Evolutionary conservation across 2,329 filamentous ascomycete genomes (phyloP).

Genomic region (Microcyclospora tardicrescens): DNA sequence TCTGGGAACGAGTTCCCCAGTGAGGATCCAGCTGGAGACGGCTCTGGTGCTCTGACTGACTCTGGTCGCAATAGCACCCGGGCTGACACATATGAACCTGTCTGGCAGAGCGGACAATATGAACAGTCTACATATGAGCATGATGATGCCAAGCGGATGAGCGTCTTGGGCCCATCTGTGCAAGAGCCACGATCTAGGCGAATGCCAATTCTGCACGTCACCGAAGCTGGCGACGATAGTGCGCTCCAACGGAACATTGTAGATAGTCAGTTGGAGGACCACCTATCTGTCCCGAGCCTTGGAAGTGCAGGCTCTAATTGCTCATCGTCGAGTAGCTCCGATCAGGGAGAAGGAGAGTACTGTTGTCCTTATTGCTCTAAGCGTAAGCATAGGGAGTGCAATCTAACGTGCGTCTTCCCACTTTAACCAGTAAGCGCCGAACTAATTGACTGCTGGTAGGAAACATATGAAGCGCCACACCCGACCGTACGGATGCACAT

Average conservation of each 20-base stretch:
- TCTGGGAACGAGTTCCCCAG: not conserved
- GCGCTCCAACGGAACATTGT: too few species aligned
- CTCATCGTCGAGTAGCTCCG: too few species aligned
- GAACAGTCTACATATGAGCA: too few species aligned
- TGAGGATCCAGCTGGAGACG: constrained; percentile 3
- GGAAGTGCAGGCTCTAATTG: too few species aligned
- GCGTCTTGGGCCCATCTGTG: too few species aligned
- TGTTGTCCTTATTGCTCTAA: constrained; percentile 10
- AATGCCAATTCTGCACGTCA: too few species aligned
- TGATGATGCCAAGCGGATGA: too few species aligned
- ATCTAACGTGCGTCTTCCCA: constrained; percentile 22
- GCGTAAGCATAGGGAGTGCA: constrained; percentile 23
- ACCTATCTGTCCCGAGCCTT: too few species aligned
- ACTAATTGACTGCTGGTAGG: constrained; percentile 29
- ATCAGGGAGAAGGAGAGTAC: not conserved
- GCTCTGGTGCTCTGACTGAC: constrained; percentile 3
- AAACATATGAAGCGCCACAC: constrained; percentile 77
- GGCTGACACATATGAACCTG: constrained; percentile 3
- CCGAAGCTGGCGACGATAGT: too few species aligned
- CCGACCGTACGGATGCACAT: constrained; percentile 73
- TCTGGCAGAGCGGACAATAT: not conserved
- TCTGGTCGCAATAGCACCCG: not conserved
- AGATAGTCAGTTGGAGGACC: too few species aligned
- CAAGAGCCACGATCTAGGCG: too few species aligned
- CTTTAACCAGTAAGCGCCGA: not conserved